These are phyloP conservation scores for Lasiosphaeris hirsuta DNA, from an alignment of 495 filamentous ascomycete genomes.

Conservation along the genomic window DNA sequence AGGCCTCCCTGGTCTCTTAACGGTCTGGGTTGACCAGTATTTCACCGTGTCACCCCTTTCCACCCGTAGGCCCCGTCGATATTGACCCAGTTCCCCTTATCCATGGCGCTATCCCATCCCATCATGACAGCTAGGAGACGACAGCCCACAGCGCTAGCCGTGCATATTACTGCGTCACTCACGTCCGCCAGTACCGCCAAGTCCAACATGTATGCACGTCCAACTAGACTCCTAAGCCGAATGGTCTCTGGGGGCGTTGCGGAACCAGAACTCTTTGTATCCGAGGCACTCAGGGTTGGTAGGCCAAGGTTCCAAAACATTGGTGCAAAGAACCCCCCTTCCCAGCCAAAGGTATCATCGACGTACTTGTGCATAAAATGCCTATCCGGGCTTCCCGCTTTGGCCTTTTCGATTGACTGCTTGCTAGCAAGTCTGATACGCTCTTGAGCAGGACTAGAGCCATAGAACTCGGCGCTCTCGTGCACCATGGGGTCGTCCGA, in stretches of 20 bases:
- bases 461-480: slow-evolving; percentile 50
- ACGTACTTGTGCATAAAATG: slow-evolving; percentile 54
- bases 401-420: slow-evolving; percentile 35
- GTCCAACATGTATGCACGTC: slow-evolving; percentile 67
- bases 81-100: slow-evolving; percentile 59
- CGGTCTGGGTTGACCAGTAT: neutral
- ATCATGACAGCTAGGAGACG: slow-evolving; percentile 70
- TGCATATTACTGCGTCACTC: slow-evolving; percentile 63
- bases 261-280: slow-evolving; percentile 11
- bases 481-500: slow-evolving; percentile 72
- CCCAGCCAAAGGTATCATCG: slow-evolving; percentile 68
- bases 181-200: slow-evolving; percentile 59
- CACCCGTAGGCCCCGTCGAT: slow-evolving; percentile 66
- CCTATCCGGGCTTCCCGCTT: slow-evolving; percentile 18
- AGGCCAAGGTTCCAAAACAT: slow-evolving; percentile 67
- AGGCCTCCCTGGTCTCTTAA: neutral
- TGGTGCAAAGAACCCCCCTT: slow-evolving; percentile 67
- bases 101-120: slow-evolving; percentile 68
- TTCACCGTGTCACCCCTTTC: slow-evolving; percentile 36
- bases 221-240: slow-evolving; percentile 60
- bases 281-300: slow-evolving; percentile 29
- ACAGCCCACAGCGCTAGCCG: slow-evolving; percentile 63
- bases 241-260: slow-evolving; percentile 49
- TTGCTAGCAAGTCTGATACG: slow-evolving; percentile 64
- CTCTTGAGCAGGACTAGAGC: slow-evolving; percentile 55